Conservation (phyloP, 1,284 basidiomycete species). For the Trichosporon asahii region DNA sequence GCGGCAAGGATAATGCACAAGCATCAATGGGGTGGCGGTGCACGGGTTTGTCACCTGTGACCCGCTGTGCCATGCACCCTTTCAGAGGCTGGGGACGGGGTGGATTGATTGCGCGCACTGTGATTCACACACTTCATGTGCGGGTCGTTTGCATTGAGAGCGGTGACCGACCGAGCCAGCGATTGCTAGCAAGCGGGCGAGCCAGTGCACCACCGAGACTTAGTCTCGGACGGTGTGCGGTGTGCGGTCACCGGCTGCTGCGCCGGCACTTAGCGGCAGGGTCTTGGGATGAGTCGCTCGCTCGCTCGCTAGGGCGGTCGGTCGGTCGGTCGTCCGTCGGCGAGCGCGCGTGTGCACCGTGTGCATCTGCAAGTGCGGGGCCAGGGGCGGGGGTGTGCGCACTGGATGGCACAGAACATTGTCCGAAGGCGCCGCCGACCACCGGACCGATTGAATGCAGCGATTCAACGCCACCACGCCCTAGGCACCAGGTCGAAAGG, state of each 20-base stretch:
- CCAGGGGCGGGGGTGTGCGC: background rate
- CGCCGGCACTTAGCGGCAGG: background rate
- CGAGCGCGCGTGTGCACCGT: background rate
- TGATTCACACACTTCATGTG: background rate
- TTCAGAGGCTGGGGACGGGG: background rate
- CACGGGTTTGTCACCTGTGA: conserved; percentile 2
- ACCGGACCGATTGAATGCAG: conserved; percentile 7
- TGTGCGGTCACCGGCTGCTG: background rate
- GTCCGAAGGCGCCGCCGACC: conserved; percentile 1
- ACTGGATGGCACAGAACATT: conserved; percentile 5
- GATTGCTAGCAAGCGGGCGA: background rate
- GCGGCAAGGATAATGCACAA: background rate
- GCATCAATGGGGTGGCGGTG: background rate
- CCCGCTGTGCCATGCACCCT: background rate
- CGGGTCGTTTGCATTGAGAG: background rate
- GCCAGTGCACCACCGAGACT: background rate
- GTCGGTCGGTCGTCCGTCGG: background rate
- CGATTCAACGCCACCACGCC: background rate
- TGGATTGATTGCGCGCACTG: background rate
- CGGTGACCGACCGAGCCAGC: background rate
- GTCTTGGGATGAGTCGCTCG: too few species aligned
- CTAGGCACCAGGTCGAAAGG: conserved; percentile 8
- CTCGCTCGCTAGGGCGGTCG: background rate
- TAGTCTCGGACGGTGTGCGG: background rate
- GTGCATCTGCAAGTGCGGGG: background rate